Conservation (phyloP, 345 rosid genomes). For the Linum lewisii region DNA sequence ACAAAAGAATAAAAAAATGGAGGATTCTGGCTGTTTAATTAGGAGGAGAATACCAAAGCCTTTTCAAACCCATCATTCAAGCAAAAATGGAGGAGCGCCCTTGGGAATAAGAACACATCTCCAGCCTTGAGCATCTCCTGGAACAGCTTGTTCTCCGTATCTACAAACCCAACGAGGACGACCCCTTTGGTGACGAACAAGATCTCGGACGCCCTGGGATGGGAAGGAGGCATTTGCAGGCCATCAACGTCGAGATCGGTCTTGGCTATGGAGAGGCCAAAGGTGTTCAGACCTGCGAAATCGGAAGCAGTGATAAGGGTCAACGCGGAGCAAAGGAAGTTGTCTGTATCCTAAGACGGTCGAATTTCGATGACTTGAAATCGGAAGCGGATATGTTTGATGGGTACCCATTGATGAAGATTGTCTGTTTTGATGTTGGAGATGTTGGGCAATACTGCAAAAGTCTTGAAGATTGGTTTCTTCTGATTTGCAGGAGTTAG, state of each 20-base stretch:
- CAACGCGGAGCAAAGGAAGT: conserved; percentile 31
- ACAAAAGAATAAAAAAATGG: too few species aligned
- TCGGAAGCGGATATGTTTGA: conserved; percentile 38
- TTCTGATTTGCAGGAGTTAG: conserved; percentile 27
- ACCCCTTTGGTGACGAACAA: conserved; percentile 44
- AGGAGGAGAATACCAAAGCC: conserved; percentile 44
- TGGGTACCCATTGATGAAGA: conserved; percentile 66
- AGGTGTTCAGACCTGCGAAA: conserved; percentile 78
- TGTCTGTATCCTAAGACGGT: conserved; percentile 46
- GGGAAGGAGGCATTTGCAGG: conserved; percentile 45
- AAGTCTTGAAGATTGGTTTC: conserved; percentile 48
- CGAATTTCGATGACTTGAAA: conserved; percentile 52
- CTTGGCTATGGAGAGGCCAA: conserved; percentile 63
- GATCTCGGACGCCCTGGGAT: conserved; percentile 74
- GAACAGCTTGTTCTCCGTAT: conserved; percentile 42
- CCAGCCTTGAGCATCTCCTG: conserved; percentile 39
- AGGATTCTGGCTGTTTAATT: conserved; percentile 76
- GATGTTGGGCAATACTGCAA: conserved; percentile 65
- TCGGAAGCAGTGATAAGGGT: conserved; percentile 48
- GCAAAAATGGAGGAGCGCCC: conserved; percentile 58
- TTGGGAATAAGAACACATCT: conserved; percentile 62
- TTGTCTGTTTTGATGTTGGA: conserved; percentile 13
- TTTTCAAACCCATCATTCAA: conserved; percentile 43
- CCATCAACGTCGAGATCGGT: conserved; percentile 59
- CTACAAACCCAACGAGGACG: conserved; percentile 61